Evolutionary conservation across 441 rosid genomes (phyloP), one percentile per base, ranked within the genome.

Genomic region (Aleurites moluccanus): DNA sequence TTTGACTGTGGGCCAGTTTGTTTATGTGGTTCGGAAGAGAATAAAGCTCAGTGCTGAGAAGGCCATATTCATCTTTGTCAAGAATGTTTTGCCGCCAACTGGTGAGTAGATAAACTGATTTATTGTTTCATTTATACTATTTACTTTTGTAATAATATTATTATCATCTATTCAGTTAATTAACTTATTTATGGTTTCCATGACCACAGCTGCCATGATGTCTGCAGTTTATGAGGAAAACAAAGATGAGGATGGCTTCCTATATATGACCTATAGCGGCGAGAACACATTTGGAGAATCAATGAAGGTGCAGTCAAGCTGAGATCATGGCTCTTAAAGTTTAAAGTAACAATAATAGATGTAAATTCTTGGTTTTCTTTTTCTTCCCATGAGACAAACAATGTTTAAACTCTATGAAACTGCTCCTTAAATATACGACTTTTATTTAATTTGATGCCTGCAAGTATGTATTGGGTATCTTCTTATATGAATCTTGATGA

Each of bases 191-290:
- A 23, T 76, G 28, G 47, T 59, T 61, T 67, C n/a, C 14, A 16
- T 50, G 57, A 63, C 80, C 57, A 62, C 79, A 95, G 99, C 96
- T 76, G 92, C 98, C 10, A 79, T 91, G 94, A 90, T 95, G 98
- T 88, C 98, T 67, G 91, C 99, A n/a, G 89, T 91, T 62, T 95
- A 91, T 11, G 98, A 95, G 80, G 98, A 95, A 80, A 90, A 92
- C 87, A 92, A 90, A 81, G 99, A 95, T 70, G 99, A 92, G 82
- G 99, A 95, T 75, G 97, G 99, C 30, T 92, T 95, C 83, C 90
- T 95, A 64, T 95, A 94, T 87, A 95, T 92, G 99, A 92, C 91
- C 42, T 95, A 92, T 88, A 92, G 99, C 3, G 97, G 99, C 9
- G 99, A 95, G 88, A 95, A 91, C 89, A 95, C 99, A 15, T 95